Evolutionary conservation across 75 land plant genomes (phyloP).

Genomic region (Cunninghamia lanceolata): DNA sequence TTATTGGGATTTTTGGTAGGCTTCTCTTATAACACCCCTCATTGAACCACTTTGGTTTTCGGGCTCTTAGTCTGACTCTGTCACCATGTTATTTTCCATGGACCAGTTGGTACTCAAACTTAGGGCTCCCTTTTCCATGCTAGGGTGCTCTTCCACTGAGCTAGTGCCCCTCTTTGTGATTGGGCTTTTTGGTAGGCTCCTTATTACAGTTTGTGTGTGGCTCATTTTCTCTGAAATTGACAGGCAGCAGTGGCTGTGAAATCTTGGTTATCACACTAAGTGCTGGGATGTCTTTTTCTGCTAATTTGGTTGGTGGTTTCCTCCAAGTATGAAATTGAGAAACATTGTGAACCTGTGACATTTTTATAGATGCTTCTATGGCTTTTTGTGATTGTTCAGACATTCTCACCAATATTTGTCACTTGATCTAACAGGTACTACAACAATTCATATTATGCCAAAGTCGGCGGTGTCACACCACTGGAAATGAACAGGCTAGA

Average conservation of each 20-base stretch:
- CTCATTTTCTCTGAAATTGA: no score
- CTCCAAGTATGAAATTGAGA: neutral
- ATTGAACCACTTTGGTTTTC: no score
- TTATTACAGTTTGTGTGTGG: no score
- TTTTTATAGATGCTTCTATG: neutral
- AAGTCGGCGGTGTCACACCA: conserved; percentile 33
- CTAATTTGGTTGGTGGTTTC: neutral
- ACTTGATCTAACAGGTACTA: conserved; percentile 26
- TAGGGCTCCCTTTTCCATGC: no score
- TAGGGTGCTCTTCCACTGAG: no score
- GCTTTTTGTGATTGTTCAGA: neutral
- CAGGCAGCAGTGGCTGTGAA: neutral
- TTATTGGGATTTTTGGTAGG: no score
- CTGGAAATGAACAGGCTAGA: conserved; percentile 35
- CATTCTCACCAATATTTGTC: conserved; percentile 4
- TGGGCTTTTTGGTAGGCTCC: no score
- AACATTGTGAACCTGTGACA: neutral
- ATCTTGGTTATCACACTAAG: neutral
- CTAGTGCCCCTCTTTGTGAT: no score
- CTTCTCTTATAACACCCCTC: no score
- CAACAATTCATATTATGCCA: conserved; percentile 45
- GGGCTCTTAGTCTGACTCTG: no score
- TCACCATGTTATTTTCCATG: no score
- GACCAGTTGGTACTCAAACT: no score
- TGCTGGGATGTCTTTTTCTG: neutral